These are phyloP conservation scores for Dryadomyces quercivorus DNA, from an alignment of 2,329 filamentous ascomycete species.

Conservation along the genomic window DNA sequence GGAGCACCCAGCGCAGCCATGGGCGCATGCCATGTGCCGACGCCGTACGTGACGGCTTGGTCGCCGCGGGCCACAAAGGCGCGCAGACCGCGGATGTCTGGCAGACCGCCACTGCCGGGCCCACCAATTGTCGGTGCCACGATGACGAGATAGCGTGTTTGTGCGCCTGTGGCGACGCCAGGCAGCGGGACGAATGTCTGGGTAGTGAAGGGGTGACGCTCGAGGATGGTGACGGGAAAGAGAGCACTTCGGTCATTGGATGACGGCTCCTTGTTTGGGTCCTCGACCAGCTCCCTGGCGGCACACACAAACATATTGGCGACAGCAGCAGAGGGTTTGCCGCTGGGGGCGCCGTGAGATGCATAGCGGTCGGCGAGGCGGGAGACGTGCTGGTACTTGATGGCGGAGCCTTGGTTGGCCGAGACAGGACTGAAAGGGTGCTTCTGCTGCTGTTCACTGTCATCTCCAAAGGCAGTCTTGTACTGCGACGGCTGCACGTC, in stretches of 20 bases:
- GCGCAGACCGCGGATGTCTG: constrained; percentile 56
- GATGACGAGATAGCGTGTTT: constrained; percentile 63
- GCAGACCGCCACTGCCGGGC: constrained; percentile 47
- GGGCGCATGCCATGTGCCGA: constrained; percentile 90
- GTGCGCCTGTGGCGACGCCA: constrained; percentile 26
- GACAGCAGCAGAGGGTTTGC: constrained; percentile 42
- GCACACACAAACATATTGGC: constrained; percentile 88
- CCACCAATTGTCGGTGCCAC: constrained; percentile 63
- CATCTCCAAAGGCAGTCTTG: constrained; percentile 5
- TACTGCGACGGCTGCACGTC: constrained; percentile 36
- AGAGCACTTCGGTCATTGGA: constrained; percentile 11
- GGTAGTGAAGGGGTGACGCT: constrained; percentile 86
- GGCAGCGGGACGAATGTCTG: constrained; percentile 82
- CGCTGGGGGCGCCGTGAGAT: constrained; percentile 41
- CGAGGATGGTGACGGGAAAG: constrained; percentile 63
- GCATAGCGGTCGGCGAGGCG: constrained; percentile 58
- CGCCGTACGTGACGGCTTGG: constrained; percentile 84
- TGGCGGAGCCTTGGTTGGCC: constrained; percentile 77
- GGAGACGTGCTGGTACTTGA: constrained; percentile 78
- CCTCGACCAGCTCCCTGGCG: constrained; percentile 32
- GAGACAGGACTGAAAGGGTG: constrained; percentile 38
- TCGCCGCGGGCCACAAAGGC: constrained; percentile 69
- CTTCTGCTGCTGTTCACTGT: constrained; percentile 12
- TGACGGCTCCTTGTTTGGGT: constrained; percentile 7
- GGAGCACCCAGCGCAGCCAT: constrained; percentile 71